phyloP scores from a whole-genome alignment of 257 asterid genomes.

The Prunella vulgaris region DNA sequence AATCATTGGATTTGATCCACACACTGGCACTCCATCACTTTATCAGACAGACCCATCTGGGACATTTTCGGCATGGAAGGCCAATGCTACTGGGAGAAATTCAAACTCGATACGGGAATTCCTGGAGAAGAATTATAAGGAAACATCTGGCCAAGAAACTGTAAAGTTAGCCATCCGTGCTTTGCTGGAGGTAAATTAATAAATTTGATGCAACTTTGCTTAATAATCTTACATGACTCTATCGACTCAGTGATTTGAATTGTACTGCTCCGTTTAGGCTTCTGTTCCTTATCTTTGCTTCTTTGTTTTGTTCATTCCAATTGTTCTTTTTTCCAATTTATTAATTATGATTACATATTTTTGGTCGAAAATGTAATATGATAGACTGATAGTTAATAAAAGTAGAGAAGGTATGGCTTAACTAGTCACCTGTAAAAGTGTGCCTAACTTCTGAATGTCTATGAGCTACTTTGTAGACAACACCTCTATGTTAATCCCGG shows the following conservation, averaged over 20 bases:
- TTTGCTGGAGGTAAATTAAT: slow-evolving; percentile 72
- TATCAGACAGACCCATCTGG: slow-evolving; percentile 99
- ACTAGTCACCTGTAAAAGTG: neutral
- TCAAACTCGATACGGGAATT: slow-evolving; percentile 91
- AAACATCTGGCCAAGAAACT: slow-evolving; percentile 95
- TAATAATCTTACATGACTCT: neutral
- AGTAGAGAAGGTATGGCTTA: neutral
- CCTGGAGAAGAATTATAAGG: slow-evolving; percentile 95
- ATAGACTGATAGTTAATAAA: neutral
- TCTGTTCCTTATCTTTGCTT: neutral
- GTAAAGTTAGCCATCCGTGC: slow-evolving; percentile 96
- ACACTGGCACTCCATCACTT: slow-evolving; percentile 75
- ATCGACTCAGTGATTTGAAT: neutral
- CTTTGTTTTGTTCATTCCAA: neutral
- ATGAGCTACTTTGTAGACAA: neutral
- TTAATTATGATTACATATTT: neutral
- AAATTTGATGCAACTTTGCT: neutral
- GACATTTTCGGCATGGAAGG: slow-evolving; percentile 98
- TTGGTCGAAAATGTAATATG: neutral
- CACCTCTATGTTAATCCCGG: neutral
- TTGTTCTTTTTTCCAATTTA: neutral
- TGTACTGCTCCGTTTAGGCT: neutral
- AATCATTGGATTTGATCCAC: slow-evolving; percentile 98
- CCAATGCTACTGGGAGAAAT: slow-evolving; percentile 97
- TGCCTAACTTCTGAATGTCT: neutral